Evolutionary conservation across 78 protist species (phyloP).

Genomic region (slime mould (Dictyostelium discoideum)): DNA sequence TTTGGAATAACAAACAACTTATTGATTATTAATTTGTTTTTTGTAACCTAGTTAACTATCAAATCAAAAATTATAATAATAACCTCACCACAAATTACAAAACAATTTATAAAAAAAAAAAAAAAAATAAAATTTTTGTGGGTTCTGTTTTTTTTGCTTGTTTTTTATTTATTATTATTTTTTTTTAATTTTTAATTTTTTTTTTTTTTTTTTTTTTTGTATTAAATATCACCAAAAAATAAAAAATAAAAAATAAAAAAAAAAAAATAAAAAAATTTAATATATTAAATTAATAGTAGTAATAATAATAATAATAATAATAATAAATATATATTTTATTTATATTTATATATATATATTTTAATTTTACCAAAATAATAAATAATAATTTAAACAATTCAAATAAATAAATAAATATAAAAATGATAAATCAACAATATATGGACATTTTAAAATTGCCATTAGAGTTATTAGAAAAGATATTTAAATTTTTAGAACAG

Average conservation of each 20-base stretch:
- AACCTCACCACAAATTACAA: not conserved
- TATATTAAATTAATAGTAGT: too few species aligned
- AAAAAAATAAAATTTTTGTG: too few species aligned
- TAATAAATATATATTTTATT: too few species aligned
- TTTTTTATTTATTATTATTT: too few species aligned
- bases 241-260: not conserved
- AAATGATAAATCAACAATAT: not conserved
- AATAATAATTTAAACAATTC: not conserved
- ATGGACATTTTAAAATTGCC: conserved; percentile 41
- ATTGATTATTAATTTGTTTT: too few species aligned
- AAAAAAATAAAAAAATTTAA: not conserved
- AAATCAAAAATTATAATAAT: too few species aligned
- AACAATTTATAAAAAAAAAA: too few species aligned
- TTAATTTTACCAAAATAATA: too few species aligned
- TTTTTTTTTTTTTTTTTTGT: not conserved
- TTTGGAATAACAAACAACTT: not conserved
- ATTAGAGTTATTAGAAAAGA: conserved; percentile 44
- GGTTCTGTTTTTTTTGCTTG: not conserved
- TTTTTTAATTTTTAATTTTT: too few species aligned
- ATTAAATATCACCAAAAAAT: not conserved
- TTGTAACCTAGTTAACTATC: not conserved
- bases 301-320: too few species aligned
- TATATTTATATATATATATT: too few species aligned
- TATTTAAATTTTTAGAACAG: conserved; percentile 41
- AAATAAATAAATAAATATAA: not conserved